These are phyloP conservation scores for Epichloe hybrida DNA, from an alignment of 2,329 filamentous ascomycete genomes.

Conservation along the genomic window DNA sequence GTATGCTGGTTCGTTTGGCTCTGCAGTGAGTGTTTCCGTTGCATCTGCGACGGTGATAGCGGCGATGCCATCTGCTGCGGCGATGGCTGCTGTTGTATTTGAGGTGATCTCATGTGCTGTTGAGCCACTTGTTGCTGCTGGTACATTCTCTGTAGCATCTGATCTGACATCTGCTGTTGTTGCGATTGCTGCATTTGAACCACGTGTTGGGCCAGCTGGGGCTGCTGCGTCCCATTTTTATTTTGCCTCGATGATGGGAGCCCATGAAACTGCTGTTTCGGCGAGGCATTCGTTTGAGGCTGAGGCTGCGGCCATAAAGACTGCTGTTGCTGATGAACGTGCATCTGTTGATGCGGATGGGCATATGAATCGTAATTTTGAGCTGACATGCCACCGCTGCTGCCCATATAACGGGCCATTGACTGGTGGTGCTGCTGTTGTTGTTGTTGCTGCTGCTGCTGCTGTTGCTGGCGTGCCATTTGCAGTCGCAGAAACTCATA, in stretches of 20 bases:
- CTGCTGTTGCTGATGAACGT: slow-evolving; percentile 3
- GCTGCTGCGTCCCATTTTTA: slow-evolving; percentile 1
- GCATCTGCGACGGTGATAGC: slow-evolving; percentile 7
- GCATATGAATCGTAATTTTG: slow-evolving; percentile 10
- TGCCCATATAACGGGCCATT: slow-evolving; percentile 1
- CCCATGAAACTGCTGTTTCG: slow-evolving; percentile 4
- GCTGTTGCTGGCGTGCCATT: slow-evolving; percentile 9
- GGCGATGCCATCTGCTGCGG: slow-evolving; percentile 6
- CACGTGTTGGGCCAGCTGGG: slow-evolving; percentile 4
- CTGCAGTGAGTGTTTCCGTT: slow-evolving; percentile 7
- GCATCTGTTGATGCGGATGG: slow-evolving; percentile 10
- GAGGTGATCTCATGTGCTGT: slow-evolving; percentile 7
- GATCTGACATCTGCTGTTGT: slow-evolving; percentile 4
- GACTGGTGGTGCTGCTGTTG: slow-evolving; percentile 6
- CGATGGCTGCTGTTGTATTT: slow-evolving; percentile 10
- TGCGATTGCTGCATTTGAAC: slow-evolving; percentile 6
- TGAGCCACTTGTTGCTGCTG: slow-evolving; percentile 9
- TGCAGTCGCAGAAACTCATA: slow-evolving; percentile 12
- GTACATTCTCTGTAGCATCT: slow-evolving; percentile 6
- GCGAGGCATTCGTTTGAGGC: slow-evolving; percentile 9
- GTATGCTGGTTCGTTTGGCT: slow-evolving; percentile 5
- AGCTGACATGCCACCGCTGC: not conserved
- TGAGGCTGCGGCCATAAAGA: slow-evolving; percentile 7
- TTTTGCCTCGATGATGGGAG: slow-evolving; percentile 4
- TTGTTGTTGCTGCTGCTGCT: slow-evolving; percentile 7